Evolutionary conservation across 768 basidiomycete genomes (phyloP).

Genomic region (Trametes gibbosa): DNA sequence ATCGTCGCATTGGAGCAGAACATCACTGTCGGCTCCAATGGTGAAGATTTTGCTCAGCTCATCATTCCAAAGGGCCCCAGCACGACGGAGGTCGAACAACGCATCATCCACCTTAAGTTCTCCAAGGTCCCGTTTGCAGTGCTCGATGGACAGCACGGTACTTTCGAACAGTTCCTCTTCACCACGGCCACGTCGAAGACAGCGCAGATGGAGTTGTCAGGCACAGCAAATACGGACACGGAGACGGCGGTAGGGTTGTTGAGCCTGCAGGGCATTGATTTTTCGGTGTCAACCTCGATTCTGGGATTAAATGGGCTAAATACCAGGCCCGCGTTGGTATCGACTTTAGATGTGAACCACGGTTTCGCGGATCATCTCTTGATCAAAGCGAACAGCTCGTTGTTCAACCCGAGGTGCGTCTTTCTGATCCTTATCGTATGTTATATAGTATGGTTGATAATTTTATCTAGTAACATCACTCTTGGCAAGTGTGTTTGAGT

Average conservation of each 20-base stretch:
- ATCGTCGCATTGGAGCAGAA: conserved; percentile 60
- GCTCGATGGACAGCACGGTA: conserved; percentile 42
- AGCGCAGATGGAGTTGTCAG: conserved; percentile 51
- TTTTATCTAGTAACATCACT: conserved; percentile 32
- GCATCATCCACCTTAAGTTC: conserved; percentile 63
- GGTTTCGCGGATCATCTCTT: conserved; percentile 66
- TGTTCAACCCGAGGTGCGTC: conserved; percentile 55
- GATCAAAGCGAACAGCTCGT: conserved; percentile 57
- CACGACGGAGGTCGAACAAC: conserved; percentile 57
- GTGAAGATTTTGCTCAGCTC: conserved; percentile 57
- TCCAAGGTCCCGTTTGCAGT: conserved; percentile 57
- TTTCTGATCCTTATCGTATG: too few relatives aligned
- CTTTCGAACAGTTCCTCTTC: conserved; percentile 62
- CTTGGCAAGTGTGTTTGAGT: conserved; percentile 3
- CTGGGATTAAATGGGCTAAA: conserved; percentile 64
- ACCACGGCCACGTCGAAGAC: conserved; percentile 50
- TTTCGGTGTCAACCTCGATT: conserved; percentile 57
- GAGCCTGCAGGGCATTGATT: conserved; percentile 52
- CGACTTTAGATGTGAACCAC: conserved; percentile 61
- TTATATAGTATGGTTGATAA: too few relatives aligned
- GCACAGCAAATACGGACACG: conserved; percentile 51
- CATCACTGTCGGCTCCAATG: conserved; percentile 50
- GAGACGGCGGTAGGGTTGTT: conserved; percentile 66
- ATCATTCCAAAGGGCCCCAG: conserved; percentile 55
- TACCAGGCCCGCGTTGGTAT: conserved; percentile 53